Percentiles rank a stretch among this genome's conserved stretches.
Evolutionary conservation across 2,329 filamentous ascomycete species (phyloP).

Genomic region (Penicillium frequentans): DNA sequence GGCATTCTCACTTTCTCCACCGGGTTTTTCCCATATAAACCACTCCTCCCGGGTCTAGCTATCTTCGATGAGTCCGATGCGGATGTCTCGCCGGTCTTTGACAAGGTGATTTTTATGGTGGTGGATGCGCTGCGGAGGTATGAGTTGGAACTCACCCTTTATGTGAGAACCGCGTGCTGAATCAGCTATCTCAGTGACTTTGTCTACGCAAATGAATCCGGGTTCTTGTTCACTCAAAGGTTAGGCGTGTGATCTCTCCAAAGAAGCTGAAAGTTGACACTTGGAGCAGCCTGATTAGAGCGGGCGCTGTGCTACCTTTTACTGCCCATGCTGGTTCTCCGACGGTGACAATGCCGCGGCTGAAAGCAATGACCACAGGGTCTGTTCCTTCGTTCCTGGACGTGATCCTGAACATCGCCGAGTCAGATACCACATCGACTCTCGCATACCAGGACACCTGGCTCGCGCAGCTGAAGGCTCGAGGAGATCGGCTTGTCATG

Average conservation of each 20-base stretch:
- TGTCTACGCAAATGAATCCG: conserved; percentile 78
- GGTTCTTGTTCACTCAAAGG: conserved; percentile 87
- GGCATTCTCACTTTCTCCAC: conserved; percentile 76
- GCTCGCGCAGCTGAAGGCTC: conserved; percentile 86
- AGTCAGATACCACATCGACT: conserved; percentile 87
- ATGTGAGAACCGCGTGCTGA: neutral
- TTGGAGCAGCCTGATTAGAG: conserved; percentile 69
- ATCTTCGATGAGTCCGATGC: conserved; percentile 56
- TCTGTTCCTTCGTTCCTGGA: conserved; percentile 98
- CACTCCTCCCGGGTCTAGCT: conserved; percentile 82
- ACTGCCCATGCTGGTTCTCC: conserved; percentile 95
- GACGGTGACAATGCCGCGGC: conserved; percentile 95
- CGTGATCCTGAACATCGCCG: conserved; percentile 93
- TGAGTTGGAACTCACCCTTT: conserved; percentile 3
- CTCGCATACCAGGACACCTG: conserved; percentile 90
- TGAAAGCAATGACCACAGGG: conserved; percentile 96
- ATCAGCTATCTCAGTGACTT: conserved; percentile 69
- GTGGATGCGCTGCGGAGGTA: conserved; percentile 91
- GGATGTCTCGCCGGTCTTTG: conserved; percentile 64
- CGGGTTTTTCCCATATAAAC: conserved; percentile 98
- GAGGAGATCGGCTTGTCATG: conserved; percentile 79
- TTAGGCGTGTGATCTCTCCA: conserved; percentile 36
- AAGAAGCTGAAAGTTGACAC: conserved; percentile 4
- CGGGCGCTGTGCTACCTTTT: conserved; percentile 83
- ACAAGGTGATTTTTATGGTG: conserved; percentile 95